Evolutionary conservation across 2,329 filamentous ascomycete genomes (phyloP), one percentile per base, ranked within the genome.

Genomic region (Rosellinia necatrix): DNA sequence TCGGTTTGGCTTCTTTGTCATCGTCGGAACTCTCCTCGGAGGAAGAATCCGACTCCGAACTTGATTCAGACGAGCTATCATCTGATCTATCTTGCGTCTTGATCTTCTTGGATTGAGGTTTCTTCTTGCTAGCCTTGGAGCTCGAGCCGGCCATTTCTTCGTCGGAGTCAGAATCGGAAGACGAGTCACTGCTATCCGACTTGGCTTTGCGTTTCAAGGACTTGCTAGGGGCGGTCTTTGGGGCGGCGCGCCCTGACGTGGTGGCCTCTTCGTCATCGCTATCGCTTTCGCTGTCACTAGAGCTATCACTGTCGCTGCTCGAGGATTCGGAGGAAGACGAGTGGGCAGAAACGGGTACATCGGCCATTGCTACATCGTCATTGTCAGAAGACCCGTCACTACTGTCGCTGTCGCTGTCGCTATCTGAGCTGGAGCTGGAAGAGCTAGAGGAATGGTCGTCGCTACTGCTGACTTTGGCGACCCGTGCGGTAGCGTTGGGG

Each of bases 171-270:
- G 72, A 73, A 43, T 59, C 69, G 67, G 52, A 56, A 38, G 63
- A 68, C 29, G 74, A 75, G 55, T 72, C 77, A 61, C 72, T 70
- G 66, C 69, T 74, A 38, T 71, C 68, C 4, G 74, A 70, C 21
- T 66, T 61, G 6, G 82, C 82, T 74, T 84, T 82, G 32, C 83
- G 78, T 67, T 88, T 87, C 56, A 81, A 67, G 2, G 73, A 73
- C 25, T 58, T 55, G 47, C 65, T 59, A 24, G 72, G 67, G 8
- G 55, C 46, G 19, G 63, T 53, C 15, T 66, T 51, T 48, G 73
- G 63, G 21, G 68, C 46, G 1, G 63, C 44, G 6, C 57, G 19
- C 49, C 68, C 70, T 13, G 56, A 32, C 9, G 56, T 32, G 13
- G 46, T 27, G 17, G 64, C 42, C 30, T 63, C 54, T 42, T 63